These are phyloP conservation scores for Epichloe gansuensis DNA, from an alignment of 2,329 filamentous ascomycete species.

Conservation along the genomic window DNA sequence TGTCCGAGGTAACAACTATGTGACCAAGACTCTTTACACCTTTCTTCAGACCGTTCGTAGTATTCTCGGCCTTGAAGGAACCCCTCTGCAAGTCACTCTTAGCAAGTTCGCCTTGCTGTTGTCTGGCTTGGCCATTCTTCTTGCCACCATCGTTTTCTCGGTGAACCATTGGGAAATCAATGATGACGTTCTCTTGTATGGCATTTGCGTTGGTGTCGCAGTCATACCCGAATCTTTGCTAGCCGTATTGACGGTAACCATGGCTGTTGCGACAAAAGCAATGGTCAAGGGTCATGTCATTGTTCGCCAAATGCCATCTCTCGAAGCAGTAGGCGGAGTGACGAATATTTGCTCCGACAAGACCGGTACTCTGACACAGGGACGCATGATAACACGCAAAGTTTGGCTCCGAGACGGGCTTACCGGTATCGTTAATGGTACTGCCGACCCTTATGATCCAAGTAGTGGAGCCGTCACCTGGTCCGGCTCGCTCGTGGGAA, in stretches of 20 bases:
- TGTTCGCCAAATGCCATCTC: constrained; percentile 50
- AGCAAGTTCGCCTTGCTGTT: constrained; percentile 75
- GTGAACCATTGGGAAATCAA: constrained; percentile 41
- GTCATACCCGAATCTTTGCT: constrained; percentile 57
- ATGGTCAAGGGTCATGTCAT: constrained; percentile 55
- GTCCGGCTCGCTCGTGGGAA: constrained; percentile 28
- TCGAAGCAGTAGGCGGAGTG: constrained; percentile 58
- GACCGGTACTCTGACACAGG: constrained; percentile 54
- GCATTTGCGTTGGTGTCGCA: constrained; percentile 48
- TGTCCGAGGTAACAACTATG: constrained; percentile 27
- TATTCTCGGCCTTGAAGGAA: constrained; percentile 58
- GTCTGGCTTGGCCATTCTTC: constrained; percentile 56
- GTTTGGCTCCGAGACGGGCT: constrained; percentile 47
- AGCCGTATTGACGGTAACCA: constrained; percentile 59
- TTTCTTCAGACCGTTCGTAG: constrained; percentile 33
- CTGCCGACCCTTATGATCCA: constrained; percentile 49
- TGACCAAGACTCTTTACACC: constrained; percentile 31
- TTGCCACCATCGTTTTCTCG: constrained; percentile 50
- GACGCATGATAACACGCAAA: constrained; percentile 54
- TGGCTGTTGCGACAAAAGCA: constrained; percentile 52
- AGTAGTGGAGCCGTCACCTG: constrained; percentile 40
- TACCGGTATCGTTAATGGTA: constrained; percentile 39
- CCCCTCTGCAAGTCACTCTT: constrained; percentile 73
- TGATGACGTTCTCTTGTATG: constrained; percentile 48
- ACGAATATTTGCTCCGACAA: constrained; percentile 62